Evolutionary conservation across 2,329 filamentous ascomycete genomes (phyloP), one percentile per base, ranked within the genome.

Genomic region (Onygenales sp.): DNA sequence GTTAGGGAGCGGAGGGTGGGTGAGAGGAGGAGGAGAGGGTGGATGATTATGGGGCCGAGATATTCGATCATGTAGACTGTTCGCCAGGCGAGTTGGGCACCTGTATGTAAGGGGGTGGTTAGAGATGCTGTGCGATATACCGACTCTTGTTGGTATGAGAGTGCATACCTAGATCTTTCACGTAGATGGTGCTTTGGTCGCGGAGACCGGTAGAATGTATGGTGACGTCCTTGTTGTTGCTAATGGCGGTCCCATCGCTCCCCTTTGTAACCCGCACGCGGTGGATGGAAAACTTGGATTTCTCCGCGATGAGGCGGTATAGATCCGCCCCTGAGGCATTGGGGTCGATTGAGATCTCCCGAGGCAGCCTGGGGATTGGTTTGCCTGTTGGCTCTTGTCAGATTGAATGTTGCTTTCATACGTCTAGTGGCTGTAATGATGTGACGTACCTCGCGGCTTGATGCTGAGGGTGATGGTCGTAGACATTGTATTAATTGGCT

Each of bases 41-140:
- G 91, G 74, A 97, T 87, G 64, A 96, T 73, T 64, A 97, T 80
- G 5, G 93, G 93, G 3, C 93, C 93, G 60, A 93, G 74, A 72
- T 98, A 98, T 74, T 98, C 93, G 75, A 96, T 84, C 58, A 96
- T 75, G 77, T 92, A 98, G 69, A 97, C 92, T 56, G 89, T 93
- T 59, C 84, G 85, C 93, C 93, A 98, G 58, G 83, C 83, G 53
- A 96, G 86, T 71, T 98, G 93, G 48, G 85, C 82, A 13, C 93
- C 90, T 95, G 59, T 41, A 44, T 7, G 7, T 38, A n/a, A 10
- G 13, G n/a, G 42, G 21, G 21, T 27, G 21, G 17, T 44, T 21
- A 47, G 43, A 50, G 10, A 52, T 41, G 17, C 39, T 14, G 13
- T 45, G 21, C 3, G 21, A 27, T 27, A 27, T 27, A 27, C 5